Base-by-base conservation (phyloP, 2,329 filamentous ascomycete species). In the Helicocarpus griseus region DNA sequence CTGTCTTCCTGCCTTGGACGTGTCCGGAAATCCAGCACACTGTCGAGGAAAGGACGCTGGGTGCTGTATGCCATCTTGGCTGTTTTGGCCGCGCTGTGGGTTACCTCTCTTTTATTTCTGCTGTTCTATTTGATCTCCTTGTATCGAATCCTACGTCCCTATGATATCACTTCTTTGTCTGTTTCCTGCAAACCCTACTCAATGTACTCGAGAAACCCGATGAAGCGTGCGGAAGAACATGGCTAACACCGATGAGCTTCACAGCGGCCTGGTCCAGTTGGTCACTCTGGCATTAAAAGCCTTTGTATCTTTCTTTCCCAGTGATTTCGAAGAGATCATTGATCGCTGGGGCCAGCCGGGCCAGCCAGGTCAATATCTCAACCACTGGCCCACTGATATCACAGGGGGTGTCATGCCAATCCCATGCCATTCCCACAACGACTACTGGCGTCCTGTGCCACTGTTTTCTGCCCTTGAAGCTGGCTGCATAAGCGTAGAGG, bases 351-450 rank as follows among this genome's bases (percentile, higher is more conserved):
- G 66, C 33, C 60, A 65, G 24, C 59, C 64, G 8, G 65, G 68
- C 31, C 59, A 70, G 21, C 53, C 63, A 14, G 65, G 65, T 14
- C 61, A 65, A 49, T 64, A 66, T 5, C 60, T 69, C 6, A 55
- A 51, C 9, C 65, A 61, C 52, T 74, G 69, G 69, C 71, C 75
- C 0, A 70, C 74, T 1, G 75, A 78, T 58, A 67, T 74, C 55
- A 77, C 76, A 3, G 70, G 69, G 21, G 74, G 75, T 53, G 71
- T 78, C 29, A 61, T 65, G 1, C 76, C 77, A 0, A 71, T 77
- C 11, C 68, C 66, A 29, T 79, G 76, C 53, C 77, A 80, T 57
- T 79, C 77, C 2, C 78, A 81, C 58, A 81, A 81, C 58, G 78
- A 81, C 61, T 80, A 81, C 62, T 80, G 76, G 77, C 74, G 77